Evolutionary conservation across 1,284 basidiomycete species (phyloP).

Genomic region (Boletellus deceptivus): DNA sequence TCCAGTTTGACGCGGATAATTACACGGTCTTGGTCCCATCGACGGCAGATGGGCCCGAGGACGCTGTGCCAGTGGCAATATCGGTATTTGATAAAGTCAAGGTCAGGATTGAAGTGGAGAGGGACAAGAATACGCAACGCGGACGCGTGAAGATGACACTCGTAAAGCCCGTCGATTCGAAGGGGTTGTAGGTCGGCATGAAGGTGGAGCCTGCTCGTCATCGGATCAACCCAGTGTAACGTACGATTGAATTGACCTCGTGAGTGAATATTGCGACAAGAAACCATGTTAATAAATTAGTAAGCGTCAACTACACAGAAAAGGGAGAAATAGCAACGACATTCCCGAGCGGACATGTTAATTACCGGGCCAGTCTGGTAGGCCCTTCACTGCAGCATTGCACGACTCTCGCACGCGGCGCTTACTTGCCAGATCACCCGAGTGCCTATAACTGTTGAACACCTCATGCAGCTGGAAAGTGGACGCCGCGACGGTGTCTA

Average conservation of each 20-base stretch:
- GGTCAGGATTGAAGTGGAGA: constrained; percentile 90
- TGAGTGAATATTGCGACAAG: not conserved
- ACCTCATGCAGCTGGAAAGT: constrained; percentile 61
- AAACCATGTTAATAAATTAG: constrained; percentile 8
- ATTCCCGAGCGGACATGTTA: constrained; percentile 5
- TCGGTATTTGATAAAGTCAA: constrained; percentile 91
- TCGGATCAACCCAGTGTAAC: too few relatives aligned
- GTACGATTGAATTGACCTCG: too few relatives aligned
- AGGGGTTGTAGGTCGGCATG: constrained; percentile 31
- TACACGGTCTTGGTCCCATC: constrained; percentile 79
- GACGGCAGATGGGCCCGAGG: constrained; percentile 1
- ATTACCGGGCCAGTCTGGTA: constrained; percentile 57
- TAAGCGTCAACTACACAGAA: not conserved
- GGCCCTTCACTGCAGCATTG: constrained; percentile 53
- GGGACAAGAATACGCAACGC: constrained; percentile 92
- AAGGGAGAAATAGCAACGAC: not conserved
- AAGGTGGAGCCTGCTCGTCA: too few relatives aligned
- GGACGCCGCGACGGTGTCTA: constrained; percentile 55
- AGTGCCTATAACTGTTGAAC: constrained; percentile 55
- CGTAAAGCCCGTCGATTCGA: constrained; percentile 67
- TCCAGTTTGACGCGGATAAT: constrained; percentile 88
- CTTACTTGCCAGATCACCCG: constrained; percentile 54
- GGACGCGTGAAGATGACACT: constrained; percentile 91
- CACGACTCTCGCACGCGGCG: constrained; percentile 58
- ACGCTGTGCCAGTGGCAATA: constrained; percentile 51